Evolutionary conservation across 2,329 filamentous ascomycete genomes (phyloP), one percentile per base, ranked within the genome.

Genomic region (Aureobasidium sp.): DNA sequence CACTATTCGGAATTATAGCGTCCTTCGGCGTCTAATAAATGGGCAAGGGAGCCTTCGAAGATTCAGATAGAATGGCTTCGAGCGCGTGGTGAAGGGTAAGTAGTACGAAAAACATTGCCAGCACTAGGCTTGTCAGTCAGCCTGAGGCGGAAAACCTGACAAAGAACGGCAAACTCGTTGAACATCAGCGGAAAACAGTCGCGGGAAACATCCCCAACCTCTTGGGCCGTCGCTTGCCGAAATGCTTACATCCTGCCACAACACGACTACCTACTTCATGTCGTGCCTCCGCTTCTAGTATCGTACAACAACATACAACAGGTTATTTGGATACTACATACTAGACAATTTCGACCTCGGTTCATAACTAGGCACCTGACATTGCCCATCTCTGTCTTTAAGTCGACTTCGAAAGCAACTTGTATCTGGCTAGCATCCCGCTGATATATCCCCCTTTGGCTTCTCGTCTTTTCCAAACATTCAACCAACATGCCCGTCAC

Each of bases 401-500:
- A 3, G 24, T 19, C 24, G 25, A 21, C 3, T 29, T 6, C 16
- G 6, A 16, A 29, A 21, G 27, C n/a, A 16, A 19, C 39, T 25
- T 29, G 29, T 42, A 42, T 42, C 16, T 42, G 7, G 25, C 16
- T n/a, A n/a, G n/a, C n/a, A n/a, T n/a, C n/a, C n/a, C n/a, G n/a
- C n/a, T n/a, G n/a, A n/a, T n/a, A n/a, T n/a, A n/a, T n/a, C n/a
- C n/a, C n/a, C n/a, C n/a, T n/a, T n/a, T n/a, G n/a, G n/a, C n/a
- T n/a, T n/a, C n/a, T n/a, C n/a, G n/a, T n/a, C n/a, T n/a, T n/a
- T n/a, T n/a, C n/a, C n/a, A n/a, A n/a, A n/a, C n/a, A n/a, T n/a
- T n/a, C n/a, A n/a, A n/a, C n/a, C n/a, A 16, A n/a, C 19, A 83
- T 84, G 79, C 75, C 80, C 49, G 72, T 84, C 55, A 83, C 79